phyloP scores from a whole-genome alignment of 139 green algal species.

The Micromonas commoda region DNA sequence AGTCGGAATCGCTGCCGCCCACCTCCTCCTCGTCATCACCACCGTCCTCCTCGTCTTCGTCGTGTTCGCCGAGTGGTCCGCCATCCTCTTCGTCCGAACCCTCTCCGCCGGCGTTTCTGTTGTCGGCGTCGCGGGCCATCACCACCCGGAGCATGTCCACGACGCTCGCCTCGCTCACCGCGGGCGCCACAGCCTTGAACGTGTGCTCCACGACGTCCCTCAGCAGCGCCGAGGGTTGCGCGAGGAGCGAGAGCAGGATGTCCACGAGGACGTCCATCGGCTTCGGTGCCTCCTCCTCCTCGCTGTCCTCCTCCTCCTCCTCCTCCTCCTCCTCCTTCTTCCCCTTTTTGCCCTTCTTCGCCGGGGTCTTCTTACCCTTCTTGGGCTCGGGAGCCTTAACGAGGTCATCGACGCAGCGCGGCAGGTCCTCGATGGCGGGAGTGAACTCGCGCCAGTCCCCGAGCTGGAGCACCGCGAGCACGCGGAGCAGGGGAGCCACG shows the following conservation, averaged over 20 bases:
- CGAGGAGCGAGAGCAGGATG: constrained; percentile 5
- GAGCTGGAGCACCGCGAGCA: constrained; percentile 5
- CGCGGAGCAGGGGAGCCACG: neutral
- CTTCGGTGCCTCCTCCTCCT: constrained; percentile 14
- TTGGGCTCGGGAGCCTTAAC: neutral
- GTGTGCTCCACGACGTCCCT: constrained; percentile 16
- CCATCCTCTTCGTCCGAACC: neutral
- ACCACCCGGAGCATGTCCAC: constrained; percentile 12
- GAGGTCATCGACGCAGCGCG: constrained; percentile 17
- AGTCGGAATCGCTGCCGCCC: neutral
- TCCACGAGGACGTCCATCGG: constrained; percentile 17
- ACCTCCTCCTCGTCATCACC: constrained; percentile 6
- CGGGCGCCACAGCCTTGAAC: neutral
- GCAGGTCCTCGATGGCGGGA: neutral
- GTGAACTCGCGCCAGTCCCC: constrained; percentile 14
- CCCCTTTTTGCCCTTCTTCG: neutral
- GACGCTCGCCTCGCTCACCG: neutral
- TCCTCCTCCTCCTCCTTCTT: constrained; percentile 11
- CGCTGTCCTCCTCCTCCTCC: constrained; percentile 12
- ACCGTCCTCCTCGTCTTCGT: constrained; percentile 2
- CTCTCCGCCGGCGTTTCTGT: neutral
- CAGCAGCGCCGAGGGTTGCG: constrained; percentile 9
- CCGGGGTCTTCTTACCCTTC: neutral
- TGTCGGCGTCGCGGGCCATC: neutral
- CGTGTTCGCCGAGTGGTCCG: neutral